phyloP scores from a whole-genome alignment of 371 early-diverging fungal species.

The Capillidium rhysosporum region DNA sequence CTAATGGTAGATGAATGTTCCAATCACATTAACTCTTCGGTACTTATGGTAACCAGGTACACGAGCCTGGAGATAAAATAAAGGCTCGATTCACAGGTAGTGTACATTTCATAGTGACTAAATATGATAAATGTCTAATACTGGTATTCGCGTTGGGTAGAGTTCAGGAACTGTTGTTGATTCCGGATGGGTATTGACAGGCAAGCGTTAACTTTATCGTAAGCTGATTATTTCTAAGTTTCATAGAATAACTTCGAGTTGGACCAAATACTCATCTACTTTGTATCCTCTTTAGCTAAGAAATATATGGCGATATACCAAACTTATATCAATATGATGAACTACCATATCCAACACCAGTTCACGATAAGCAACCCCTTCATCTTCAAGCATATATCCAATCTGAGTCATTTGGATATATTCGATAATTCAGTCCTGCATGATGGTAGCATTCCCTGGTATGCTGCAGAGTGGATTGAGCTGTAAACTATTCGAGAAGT shows the following conservation, averaged over 20 bases:
- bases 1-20: slow-evolving; percentile 98
- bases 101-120: slow-evolving; percentile 82
- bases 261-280: slow-evolving; percentile 94
- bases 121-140: slow-evolving; percentile 96
- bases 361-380: slow-evolving; percentile 92
- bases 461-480: slow-evolving; percentile 99
- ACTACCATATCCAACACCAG: slow-evolving; percentile 84
- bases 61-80: slow-evolving; percentile 90
- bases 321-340: slow-evolving; percentile 99
- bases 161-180: slow-evolving; percentile 97
- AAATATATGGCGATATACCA: slow-evolving; percentile 98
- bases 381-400: slow-evolving; percentile 93
- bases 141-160: slow-evolving; percentile 99
- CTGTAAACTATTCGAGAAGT: slow-evolving; percentile 94
- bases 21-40: slow-evolving; percentile 58
- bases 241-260: slow-evolving; percentile 54
- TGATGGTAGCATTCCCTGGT: slow-evolving; percentile 99
- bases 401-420: slow-evolving; percentile 75
- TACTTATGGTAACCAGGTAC: slow-evolving; percentile 98
- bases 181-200: slow-evolving; percentile 99
- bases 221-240: too few relatives aligned
- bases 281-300: slow-evolving; percentile 94
- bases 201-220: slow-evolving; percentile 10
- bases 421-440: slow-evolving; percentile 99
- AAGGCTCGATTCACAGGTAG: slow-evolving; percentile 82